Evolutionary conservation across 148 eudicot genomes (phyloP).

Genomic region (Rheum nobile): DNA sequence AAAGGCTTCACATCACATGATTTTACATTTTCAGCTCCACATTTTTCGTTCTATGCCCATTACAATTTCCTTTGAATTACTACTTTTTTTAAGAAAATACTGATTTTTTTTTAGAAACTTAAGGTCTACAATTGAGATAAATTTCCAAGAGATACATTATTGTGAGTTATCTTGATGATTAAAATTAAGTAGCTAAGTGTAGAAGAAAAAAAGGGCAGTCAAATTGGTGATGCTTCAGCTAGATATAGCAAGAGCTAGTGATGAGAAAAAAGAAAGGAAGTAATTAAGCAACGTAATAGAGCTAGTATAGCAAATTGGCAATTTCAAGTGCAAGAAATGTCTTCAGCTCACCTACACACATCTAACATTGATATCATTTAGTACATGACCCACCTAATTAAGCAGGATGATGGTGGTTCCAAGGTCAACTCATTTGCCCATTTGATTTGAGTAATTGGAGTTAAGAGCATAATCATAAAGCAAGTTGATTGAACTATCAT

Average conservation of each 20-base stretch:
- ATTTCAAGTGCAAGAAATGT: background rate
- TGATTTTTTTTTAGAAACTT: background rate
- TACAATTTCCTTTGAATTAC: background rate
- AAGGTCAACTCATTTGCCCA: slow-evolving; percentile 4
- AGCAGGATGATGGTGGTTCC: slow-evolving; percentile 1
- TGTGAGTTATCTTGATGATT: no score
- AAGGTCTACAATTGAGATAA: no score
- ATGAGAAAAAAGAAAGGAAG: background rate
- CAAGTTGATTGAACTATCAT: background rate
- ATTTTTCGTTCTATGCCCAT: no score
- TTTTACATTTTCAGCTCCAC: no score
- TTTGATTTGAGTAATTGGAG: background rate
- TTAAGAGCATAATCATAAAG: background rate
- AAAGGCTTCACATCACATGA: background rate
- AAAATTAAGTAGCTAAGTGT: no score
- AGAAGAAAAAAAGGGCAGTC: background rate
- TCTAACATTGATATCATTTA: background rate
- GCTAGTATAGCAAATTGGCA: background rate
- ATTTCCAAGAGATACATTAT: no score
- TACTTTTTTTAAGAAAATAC: background rate
- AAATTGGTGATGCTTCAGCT: background rate
- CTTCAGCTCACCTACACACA: background rate
- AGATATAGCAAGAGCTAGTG: background rate
- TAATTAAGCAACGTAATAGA: no score
- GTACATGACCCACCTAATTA: slow-evolving; percentile 1